A percentile compares a stretch with the other conserved stretches of the same genome.
Evolutionary conservation across 495 filamentous ascomycete genomes (phyloP).

Genomic region (Cudoniella acicularis): DNA sequence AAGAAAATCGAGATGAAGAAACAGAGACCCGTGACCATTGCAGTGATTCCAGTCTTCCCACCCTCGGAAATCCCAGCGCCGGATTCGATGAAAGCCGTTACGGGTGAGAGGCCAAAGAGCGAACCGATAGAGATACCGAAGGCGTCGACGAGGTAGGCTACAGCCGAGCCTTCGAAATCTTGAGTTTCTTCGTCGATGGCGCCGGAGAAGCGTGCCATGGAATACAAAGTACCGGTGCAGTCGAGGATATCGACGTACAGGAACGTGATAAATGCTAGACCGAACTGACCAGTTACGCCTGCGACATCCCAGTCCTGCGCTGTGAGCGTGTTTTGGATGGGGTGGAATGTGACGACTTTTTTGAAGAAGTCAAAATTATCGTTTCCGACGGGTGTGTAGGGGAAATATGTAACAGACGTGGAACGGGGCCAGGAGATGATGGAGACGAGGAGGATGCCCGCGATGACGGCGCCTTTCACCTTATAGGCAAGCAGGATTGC

Average conservation of each 20-base stretch:
- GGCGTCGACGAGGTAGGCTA: slow-evolving; percentile 78
- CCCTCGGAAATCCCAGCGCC: slow-evolving; percentile 83
- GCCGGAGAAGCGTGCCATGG: slow-evolving; percentile 75
- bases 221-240: slow-evolving; percentile 72
- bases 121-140: slow-evolving; percentile 73
- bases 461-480: slow-evolving; percentile 77
- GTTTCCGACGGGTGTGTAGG: slow-evolving; percentile 61
- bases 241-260: slow-evolving; percentile 83
- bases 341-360: slow-evolving; percentile 75
- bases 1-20: slow-evolving; percentile 88
- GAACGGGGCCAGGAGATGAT: slow-evolving; percentile 79
- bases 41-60: slow-evolving; percentile 75
- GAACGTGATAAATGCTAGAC: slow-evolving; percentile 76
- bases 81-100: slow-evolving; percentile 80
- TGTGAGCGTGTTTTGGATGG: slow-evolving; percentile 59
- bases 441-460: slow-evolving; percentile 74
- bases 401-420: slow-evolving; percentile 74
- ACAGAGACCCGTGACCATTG: slow-evolving; percentile 69
- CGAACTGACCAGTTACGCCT: slow-evolving; percentile 59
- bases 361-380: slow-evolving; percentile 77
- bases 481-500: slow-evolving; percentile 75
- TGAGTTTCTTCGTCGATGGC: slow-evolving; percentile 68
- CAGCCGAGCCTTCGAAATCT: slow-evolving; percentile 75
- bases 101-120: slow-evolving; percentile 68
- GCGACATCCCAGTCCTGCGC: slow-evolving; percentile 67